Conservation (phyloP, 305 asterid genomes). For the Caryopteris hybrid region DNA sequence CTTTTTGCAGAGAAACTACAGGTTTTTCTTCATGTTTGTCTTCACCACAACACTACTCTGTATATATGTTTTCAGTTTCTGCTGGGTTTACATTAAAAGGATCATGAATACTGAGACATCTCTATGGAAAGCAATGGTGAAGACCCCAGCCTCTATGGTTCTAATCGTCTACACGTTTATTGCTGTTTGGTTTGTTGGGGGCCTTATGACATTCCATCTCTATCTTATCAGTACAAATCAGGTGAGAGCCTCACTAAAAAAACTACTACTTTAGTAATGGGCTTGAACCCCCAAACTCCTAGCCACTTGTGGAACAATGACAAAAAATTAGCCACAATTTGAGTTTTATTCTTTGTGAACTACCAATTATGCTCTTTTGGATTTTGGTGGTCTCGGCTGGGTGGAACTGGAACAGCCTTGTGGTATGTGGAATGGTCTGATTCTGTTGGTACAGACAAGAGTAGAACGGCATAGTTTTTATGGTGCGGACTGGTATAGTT, state of each 20-base stretch:
- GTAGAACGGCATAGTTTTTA: too few species aligned
- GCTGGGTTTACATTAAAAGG: conserved; percentile 74
- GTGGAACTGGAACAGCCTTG: too few species aligned
- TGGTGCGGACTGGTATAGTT: too few species aligned
- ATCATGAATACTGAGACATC: conserved; percentile 60
- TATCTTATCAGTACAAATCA: conserved; percentile 82
- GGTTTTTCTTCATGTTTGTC: conserved; percentile 95
- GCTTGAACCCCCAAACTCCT: too few species aligned
- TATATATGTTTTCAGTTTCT: conserved; percentile 71
- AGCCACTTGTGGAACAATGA: background rate
- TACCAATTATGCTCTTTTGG: background rate
- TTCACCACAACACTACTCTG: conserved; percentile 88
- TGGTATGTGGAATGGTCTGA: too few species aligned
- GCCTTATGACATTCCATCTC: conserved; percentile 78
- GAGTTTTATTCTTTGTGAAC: background rate
- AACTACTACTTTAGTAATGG: background rate
- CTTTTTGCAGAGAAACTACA: conserved; percentile 77
- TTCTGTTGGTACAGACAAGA: too few species aligned
- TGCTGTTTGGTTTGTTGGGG: conserved; percentile 91
- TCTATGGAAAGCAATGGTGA: conserved; percentile 82
- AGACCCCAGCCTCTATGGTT: conserved; percentile 83
- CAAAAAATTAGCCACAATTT: background rate
- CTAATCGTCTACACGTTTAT: conserved; percentile 67
- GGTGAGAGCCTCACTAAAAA: conserved; percentile 31
- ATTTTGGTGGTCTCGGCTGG: too few species aligned